Evolutionary conservation across 495 filamentous ascomycete genomes (phyloP).

Genomic region (Mytilinidion resinicola): DNA sequence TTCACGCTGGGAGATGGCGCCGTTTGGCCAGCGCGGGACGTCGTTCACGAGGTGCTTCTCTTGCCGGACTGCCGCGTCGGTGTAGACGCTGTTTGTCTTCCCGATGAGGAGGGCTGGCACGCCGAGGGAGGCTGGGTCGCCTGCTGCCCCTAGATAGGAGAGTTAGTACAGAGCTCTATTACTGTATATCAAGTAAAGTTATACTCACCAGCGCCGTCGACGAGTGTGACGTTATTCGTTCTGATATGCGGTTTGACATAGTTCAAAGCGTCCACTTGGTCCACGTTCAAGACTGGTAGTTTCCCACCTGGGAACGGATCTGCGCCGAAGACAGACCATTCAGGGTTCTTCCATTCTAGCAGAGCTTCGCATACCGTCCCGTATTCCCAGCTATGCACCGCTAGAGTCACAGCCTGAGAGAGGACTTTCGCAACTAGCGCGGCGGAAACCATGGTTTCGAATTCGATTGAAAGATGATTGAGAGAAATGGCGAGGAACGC

Average conservation of each 20-base stretch:
- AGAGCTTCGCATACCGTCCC: constrained; percentile 45
- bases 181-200: constrained; percentile 24
- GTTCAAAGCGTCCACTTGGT: constrained; percentile 30
- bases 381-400: constrained; percentile 42
- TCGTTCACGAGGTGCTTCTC: constrained; percentile 37
- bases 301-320: constrained; percentile 40
- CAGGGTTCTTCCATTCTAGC: constrained; percentile 43
- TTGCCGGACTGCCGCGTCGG: constrained; percentile 26
- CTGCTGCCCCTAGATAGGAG: constrained; percentile 18
- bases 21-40: constrained; percentile 44
- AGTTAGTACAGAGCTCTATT: background rate
- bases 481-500: too few species aligned
- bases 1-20: constrained; percentile 46
- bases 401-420: constrained; percentile 10
- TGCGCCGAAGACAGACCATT: constrained; percentile 41
- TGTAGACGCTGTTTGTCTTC: constrained; percentile 34
- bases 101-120: constrained; percentile 43
- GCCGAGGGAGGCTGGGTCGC: constrained; percentile 44
- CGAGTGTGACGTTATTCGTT: constrained; percentile 6
- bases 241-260: constrained; percentile 31
- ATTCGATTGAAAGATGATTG: too few species aligned
- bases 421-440: constrained; percentile 12
- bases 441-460: constrained; percentile 15
- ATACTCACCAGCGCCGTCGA: constrained; percentile 13
- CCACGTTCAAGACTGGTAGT: constrained; percentile 34